Conservation (phyloP, 78 protist genomes). For the Capsaspora owczarzaki region DNA sequence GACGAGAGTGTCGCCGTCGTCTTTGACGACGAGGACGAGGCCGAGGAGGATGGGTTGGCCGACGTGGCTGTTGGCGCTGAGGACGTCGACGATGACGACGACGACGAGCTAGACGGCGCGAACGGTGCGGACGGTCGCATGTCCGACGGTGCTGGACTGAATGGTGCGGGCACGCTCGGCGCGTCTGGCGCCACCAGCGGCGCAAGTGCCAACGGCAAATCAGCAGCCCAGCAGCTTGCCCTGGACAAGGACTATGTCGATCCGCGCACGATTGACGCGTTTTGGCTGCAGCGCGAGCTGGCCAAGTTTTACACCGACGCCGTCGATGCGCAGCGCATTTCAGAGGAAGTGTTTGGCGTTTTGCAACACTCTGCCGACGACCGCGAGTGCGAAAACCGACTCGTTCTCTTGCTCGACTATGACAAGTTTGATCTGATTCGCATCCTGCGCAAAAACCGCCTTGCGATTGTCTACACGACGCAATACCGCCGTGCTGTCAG, state of each 20-base stretch:
- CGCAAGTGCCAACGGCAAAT: neutral
- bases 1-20: conserved; percentile 77
- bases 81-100: neutral
- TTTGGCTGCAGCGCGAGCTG: conserved; percentile 70
- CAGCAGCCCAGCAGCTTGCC: neutral
- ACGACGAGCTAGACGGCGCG: neutral
- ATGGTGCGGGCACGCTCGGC: conserved; percentile 17
- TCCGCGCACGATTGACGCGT: conserved; percentile 52
- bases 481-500: conserved; percentile 51
- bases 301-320: conserved; percentile 40
- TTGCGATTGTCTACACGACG: conserved; percentile 54
- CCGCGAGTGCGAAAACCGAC: conserved; percentile 66
- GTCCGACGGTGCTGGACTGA: neutral
- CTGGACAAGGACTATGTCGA: neutral
- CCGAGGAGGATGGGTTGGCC: conserved; percentile 13
- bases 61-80: neutral
- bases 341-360: conserved; percentile 41
- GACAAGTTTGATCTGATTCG: conserved; percentile 74
- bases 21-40: conserved; percentile 42
- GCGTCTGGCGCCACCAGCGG: conserved; percentile 38
- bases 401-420: conserved; percentile 66
- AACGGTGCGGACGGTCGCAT: neutral
- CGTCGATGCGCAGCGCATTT: conserved; percentile 29
- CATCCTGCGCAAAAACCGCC: conserved; percentile 34
- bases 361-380: conserved; percentile 18